Conservation (phyloP, 2,329 filamentous ascomycete genomes). For the Dendrostoma leiphaemia region DNA sequence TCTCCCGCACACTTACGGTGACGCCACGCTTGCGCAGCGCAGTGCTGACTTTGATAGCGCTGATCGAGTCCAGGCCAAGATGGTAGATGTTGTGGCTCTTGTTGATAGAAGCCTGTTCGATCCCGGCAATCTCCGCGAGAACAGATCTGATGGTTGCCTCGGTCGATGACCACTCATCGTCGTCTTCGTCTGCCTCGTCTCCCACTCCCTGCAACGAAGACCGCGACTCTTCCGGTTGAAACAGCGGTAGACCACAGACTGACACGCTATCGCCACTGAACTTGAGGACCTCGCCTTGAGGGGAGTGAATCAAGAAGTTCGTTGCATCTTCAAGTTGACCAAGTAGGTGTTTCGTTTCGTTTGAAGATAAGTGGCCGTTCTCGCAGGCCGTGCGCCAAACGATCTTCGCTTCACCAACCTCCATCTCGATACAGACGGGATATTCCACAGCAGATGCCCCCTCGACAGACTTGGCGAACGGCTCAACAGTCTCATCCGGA, state of each 20-base stretch:
- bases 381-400: constrained; percentile 74
- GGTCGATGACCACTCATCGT: constrained; percentile 31
- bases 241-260: constrained; percentile 62
- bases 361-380: constrained; percentile 45
- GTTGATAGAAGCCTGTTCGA: constrained; percentile 56
- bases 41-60: constrained; percentile 77
- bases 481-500: neutral
- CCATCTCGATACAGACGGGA: constrained; percentile 78
- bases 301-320: constrained; percentile 47
- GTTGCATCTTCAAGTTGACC: constrained; percentile 59
- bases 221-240: constrained; percentile 24
- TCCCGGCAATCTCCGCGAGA: constrained; percentile 58
- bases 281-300: constrained; percentile 50
- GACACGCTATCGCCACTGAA: constrained; percentile 53
- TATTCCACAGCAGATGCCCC: constrained; percentile 73
- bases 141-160: constrained; percentile 43
- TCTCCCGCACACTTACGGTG: constrained; percentile 64
- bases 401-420: constrained; percentile 54
- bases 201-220: neutral
- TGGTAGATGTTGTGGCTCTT: constrained; percentile 71
- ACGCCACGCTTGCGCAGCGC: constrained; percentile 65
- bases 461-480: constrained; percentile 61
- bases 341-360: constrained; percentile 51
- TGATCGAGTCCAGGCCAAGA: constrained; percentile 88
- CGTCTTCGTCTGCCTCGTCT: constrained; percentile 5